Evolutionary conservation across 164 flowering plant genomes (phyloP).

Genomic region (Chimonanthus praecox): DNA sequence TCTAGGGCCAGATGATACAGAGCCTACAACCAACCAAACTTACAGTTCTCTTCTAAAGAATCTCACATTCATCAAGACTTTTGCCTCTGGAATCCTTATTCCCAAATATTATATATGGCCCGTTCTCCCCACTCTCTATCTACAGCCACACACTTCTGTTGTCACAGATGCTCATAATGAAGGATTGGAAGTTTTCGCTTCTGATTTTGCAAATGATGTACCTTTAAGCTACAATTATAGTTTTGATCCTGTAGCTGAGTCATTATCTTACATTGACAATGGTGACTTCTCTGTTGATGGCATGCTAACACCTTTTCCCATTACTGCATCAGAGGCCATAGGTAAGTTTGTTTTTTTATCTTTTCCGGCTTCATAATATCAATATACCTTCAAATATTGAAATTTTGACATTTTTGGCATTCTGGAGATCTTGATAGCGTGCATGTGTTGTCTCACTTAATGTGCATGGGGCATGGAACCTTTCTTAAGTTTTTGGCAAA

Average conservation of each 20-base stretch:
- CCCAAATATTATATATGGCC: constrained; percentile 90
- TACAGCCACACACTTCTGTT: constrained; percentile 53
- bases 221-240: constrained; percentile 64
- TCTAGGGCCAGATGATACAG: constrained; percentile 32
- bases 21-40: constrained; percentile 75
- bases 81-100: constrained; percentile 85
- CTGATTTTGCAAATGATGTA: constrained; percentile 70
- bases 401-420: no score
- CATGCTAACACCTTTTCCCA: constrained; percentile 72
- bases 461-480: no score
- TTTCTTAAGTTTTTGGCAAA: not conserved
- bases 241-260: constrained; percentile 73
- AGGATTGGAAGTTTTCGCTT: constrained; percentile 73
- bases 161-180: constrained; percentile 77
- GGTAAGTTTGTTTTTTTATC: constrained; percentile 31
- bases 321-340: constrained; percentile 64
- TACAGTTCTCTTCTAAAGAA: constrained; percentile 66
- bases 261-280: constrained; percentile 62
- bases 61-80: constrained; percentile 69
- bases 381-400: no score
- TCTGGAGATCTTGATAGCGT: not conserved
- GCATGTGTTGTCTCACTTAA: not conserved
- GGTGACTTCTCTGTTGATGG: constrained; percentile 86
- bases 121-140: constrained; percentile 30
- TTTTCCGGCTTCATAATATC: no score